phyloP scores from a whole-genome alignment of 2,329 filamentous ascomycete genomes.

The Sporothrix phasma region DNA sequence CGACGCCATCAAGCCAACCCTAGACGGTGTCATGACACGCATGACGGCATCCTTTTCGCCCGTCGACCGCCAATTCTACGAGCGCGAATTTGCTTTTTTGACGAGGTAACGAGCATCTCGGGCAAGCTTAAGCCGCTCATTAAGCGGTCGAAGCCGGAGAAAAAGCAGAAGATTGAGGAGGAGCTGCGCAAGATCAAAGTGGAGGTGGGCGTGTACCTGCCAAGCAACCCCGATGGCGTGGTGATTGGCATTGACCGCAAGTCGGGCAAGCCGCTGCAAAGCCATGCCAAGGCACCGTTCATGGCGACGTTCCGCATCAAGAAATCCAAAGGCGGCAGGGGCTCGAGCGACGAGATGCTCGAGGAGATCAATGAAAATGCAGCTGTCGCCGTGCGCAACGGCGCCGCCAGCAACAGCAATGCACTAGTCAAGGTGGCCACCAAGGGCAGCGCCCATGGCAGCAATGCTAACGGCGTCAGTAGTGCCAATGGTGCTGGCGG shows the following conservation, averaged over 20 bases:
- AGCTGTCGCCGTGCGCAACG: slow-evolving; percentile 11
- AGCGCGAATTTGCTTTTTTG: slow-evolving; percentile 96
- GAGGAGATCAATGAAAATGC: slow-evolving; percentile 36
- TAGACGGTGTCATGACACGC: slow-evolving; percentile 80
- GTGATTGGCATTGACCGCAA: slow-evolving; percentile 98
- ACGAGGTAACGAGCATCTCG: slow-evolving; percentile 89
- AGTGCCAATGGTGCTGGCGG: neutral
- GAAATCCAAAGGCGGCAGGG: slow-evolving; percentile 54
- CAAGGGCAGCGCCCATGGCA: neutral
- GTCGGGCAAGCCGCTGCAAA: slow-evolving; percentile 93
- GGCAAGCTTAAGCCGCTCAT: slow-evolving; percentile 92
- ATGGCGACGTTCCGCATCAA: slow-evolving; percentile 98
- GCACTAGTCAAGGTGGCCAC: slow-evolving; percentile 5
- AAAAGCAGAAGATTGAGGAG: slow-evolving; percentile 98
- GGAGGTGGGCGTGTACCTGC: slow-evolving; percentile 92
- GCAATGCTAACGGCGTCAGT: neutral
- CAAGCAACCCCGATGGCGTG: slow-evolving; percentile 91
- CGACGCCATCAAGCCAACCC: slow-evolving; percentile 82
- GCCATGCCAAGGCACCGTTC: slow-evolving; percentile 95
- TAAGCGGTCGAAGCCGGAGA: slow-evolving; percentile 85
- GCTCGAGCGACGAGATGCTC: slow-evolving; percentile 43
- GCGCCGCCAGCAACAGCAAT: slow-evolving; percentile 14
- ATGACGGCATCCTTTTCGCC: slow-evolving; percentile 73
- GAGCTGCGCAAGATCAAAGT: slow-evolving; percentile 95
- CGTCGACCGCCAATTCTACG: slow-evolving; percentile 76